phyloP scores from a whole-genome alignment of 2,329 filamentous ascomycete species.

The Cercospora zeina region DNA sequence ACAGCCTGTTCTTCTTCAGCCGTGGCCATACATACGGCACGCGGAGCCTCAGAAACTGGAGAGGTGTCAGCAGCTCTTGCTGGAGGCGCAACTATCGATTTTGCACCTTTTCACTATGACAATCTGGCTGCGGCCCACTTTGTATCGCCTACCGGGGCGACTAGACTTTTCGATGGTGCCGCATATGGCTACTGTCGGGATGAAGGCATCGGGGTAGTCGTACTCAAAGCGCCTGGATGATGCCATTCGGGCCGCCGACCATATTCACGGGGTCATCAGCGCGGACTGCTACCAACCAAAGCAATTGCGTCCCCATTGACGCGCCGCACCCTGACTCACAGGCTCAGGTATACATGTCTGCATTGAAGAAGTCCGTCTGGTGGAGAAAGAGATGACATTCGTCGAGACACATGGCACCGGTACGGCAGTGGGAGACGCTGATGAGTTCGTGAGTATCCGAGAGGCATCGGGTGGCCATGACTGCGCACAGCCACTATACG shows the following conservation, averaged over 20 bases:
- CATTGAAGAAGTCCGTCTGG: not conserved
- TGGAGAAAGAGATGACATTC: conserved; percentile 5
- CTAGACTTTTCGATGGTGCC: conserved; percentile 44
- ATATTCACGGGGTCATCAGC: conserved; percentile 35
- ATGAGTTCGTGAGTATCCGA: conserved; percentile 12
- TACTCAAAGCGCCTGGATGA: conserved; percentile 38
- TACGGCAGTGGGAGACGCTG: conserved; percentile 20
- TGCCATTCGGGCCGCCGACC: conserved; percentile 38
- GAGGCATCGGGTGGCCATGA: not conserved
- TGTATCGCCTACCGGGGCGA: conserved; percentile 50
- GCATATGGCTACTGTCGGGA: conserved; percentile 40
- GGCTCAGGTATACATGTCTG: conserved; percentile 6
- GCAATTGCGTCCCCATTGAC: conserved; percentile 35
- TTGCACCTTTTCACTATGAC: conserved; percentile 37
- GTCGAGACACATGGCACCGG: conserved; percentile 24
- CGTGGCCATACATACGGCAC: conserved; percentile 39
- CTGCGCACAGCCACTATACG: conserved; percentile 22
- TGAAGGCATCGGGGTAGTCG: conserved; percentile 30
- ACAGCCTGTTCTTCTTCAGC: conserved; percentile 42
- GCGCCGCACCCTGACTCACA: conserved; percentile 7
- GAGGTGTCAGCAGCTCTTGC: conserved; percentile 40
- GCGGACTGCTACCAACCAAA: conserved; percentile 33
- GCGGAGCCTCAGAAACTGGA: conserved; percentile 32
- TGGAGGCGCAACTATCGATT: conserved; percentile 42
- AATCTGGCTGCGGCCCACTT: conserved; percentile 45